phyloP scores from a whole-genome alignment of 2,329 filamentous ascomycete genomes.

The Phyllosticta capitalensis region DNA sequence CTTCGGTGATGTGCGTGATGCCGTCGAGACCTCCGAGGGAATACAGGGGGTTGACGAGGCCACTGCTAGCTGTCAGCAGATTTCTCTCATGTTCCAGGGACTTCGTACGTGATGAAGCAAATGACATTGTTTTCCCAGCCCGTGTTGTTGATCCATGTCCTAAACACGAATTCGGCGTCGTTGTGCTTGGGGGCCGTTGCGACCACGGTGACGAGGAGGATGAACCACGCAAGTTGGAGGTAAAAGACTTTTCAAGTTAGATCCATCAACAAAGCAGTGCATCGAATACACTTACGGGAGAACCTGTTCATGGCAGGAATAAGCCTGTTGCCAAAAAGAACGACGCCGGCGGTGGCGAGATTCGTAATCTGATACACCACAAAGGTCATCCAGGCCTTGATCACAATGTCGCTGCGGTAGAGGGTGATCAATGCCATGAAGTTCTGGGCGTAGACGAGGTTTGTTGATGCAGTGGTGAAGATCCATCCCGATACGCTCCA shows the following conservation, averaged over 20 bases:
- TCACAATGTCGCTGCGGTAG: conserved; percentile 7
- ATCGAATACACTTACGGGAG: not conserved
- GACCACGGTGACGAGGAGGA: conserved; percentile 40
- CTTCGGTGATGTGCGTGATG: conserved; percentile 11
- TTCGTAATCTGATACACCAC: conserved; percentile 12
- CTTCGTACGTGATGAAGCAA: conserved; percentile 13
- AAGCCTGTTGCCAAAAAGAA: conserved; percentile 13
- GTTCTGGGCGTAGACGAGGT: conserved; percentile 13
- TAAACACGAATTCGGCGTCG: conserved; percentile 41
- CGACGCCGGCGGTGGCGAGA: conserved; percentile 10
- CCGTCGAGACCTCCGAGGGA: conserved; percentile 10
- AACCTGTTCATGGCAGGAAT: conserved; percentile 13
- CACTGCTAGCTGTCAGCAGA: not conserved
- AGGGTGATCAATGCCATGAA: conserved; percentile 13
- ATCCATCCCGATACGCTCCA: conserved; percentile 12
- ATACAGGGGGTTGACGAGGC: conserved; percentile 10
- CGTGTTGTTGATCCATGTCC: conserved; percentile 44
- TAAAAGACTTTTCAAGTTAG: conserved; percentile 3
- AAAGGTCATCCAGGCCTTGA: conserved; percentile 13
- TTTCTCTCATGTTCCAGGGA: not conserved
- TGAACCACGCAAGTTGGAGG: conserved; percentile 19
- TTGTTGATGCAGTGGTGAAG: conserved; percentile 13
- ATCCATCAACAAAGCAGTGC: not conserved
- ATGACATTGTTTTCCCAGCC: conserved; percentile 37
- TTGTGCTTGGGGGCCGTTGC: conserved; percentile 39